Evolutionary conservation across 2,329 filamentous ascomycete genomes (phyloP).

Genomic region (Davidsoniella virescens): DNA sequence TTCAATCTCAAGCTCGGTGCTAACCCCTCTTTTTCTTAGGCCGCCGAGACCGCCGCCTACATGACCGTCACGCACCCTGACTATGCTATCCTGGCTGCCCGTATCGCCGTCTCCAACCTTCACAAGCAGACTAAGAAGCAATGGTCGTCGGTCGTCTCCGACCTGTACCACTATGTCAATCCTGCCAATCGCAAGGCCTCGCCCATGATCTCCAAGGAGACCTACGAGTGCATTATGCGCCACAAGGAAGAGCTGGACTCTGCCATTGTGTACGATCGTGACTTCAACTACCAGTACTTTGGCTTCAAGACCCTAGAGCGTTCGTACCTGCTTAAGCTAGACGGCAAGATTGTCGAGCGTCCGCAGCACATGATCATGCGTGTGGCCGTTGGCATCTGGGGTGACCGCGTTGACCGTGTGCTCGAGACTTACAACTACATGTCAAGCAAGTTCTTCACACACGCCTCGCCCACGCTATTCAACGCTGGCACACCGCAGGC

Average conservation of each 20-base stretch:
- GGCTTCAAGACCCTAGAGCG: constrained; percentile 98
- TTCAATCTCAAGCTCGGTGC: neutral
- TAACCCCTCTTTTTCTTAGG: constrained; percentile 36
- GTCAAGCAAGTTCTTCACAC: constrained; percentile 97
- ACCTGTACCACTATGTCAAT: constrained; percentile 93
- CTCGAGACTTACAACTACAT: constrained; percentile 98
- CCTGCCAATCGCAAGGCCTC: constrained; percentile 70
- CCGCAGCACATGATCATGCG: constrained; percentile 99
- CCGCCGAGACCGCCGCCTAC: constrained; percentile 95
- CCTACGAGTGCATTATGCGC: constrained; percentile 85
- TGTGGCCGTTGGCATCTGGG: constrained; percentile 92
- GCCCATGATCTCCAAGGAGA: constrained; percentile 88
- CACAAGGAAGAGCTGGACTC: constrained; percentile 97
- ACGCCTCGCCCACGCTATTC: constrained; percentile 95
- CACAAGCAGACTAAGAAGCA: constrained; percentile 99
- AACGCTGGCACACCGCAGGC: constrained; percentile 90
- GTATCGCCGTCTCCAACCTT: constrained; percentile 96
- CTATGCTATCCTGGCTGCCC: constrained; percentile 94
- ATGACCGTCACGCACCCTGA: constrained; percentile 99
- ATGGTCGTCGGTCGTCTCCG: constrained; percentile 86
- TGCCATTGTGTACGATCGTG: constrained; percentile 95
- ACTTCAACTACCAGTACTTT: constrained; percentile 99
- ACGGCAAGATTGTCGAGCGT: constrained; percentile 91
- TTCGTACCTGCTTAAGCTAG: constrained; percentile 88
- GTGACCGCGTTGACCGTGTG: constrained; percentile 82